These are phyloP conservation scores for Pleurotus cornucopiae DNA, from an alignment of 768 basidiomycete species.

Conservation along the genomic window DNA sequence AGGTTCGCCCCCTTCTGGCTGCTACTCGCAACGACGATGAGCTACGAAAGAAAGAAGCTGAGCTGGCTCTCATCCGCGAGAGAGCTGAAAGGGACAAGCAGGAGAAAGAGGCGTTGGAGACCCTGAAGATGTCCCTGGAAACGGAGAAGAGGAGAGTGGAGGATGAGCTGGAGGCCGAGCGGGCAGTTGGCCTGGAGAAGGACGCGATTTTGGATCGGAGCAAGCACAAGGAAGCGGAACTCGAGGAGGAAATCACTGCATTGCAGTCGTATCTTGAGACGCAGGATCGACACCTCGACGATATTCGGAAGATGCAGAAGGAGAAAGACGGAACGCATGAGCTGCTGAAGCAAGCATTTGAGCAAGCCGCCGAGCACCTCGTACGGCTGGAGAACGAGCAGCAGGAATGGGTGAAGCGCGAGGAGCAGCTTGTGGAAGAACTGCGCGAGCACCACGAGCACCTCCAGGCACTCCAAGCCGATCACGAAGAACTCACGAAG, in stretches of 20 bases:
- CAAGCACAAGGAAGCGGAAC: conserved; percentile 78
- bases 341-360: conserved; percentile 66
- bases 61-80: conserved; percentile 76
- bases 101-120: conserved; percentile 76
- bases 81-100: conserved; percentile 82
- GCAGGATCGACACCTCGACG: conserved; percentile 81
- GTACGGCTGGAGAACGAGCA: conserved; percentile 78
- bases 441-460: conserved; percentile 55
- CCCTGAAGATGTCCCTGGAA: conserved; percentile 77
- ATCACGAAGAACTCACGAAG: conserved; percentile 61
- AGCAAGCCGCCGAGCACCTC: conserved; percentile 83
- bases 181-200: conserved; percentile 76
- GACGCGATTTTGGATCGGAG: conserved; percentile 77
- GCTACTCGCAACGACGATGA: conserved; percentile 93
- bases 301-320: conserved; percentile 72
- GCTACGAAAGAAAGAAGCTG: conserved; percentile 80
- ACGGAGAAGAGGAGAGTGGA: conserved; percentile 81
- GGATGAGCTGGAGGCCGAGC: conserved; percentile 78
- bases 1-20: conserved; percentile 89
- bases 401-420: conserved; percentile 58
- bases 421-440: conserved; percentile 58
- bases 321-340: conserved; percentile 78
- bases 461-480: conserved; percentile 51
- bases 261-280: conserved; percentile 81
- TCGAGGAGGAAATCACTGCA: conserved; percentile 80